A percentile compares a stretch with the other conserved stretches of the same genome.
Evolutionary conservation across 768 basidiomycete genomes (phyloP).

Genomic region (Lentinula aciculospora): DNA sequence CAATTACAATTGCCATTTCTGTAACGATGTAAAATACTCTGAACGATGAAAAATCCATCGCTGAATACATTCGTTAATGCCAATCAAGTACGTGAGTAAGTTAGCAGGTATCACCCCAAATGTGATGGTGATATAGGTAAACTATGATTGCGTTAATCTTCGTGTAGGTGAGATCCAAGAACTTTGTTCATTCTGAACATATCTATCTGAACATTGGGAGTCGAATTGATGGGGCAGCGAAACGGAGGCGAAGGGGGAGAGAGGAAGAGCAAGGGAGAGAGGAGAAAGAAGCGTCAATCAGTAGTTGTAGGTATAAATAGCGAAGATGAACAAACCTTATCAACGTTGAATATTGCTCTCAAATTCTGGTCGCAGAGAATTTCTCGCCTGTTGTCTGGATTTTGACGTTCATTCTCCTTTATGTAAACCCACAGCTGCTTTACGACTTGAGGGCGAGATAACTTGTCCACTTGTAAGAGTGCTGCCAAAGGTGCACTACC

Average conservation of each 20-base stretch:
- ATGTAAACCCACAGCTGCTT: conserved; percentile 91
- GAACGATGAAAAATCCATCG: too few species aligned
- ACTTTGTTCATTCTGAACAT: conserved; percentile 97
- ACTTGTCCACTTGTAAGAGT: conserved; percentile 56
- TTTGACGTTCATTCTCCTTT: conserved; percentile 75
- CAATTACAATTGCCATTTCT: too few species aligned
- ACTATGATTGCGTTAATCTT: neutral
- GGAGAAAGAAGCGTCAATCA: neutral
- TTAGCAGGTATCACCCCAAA: neutral
- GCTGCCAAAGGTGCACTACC: conserved; percentile 67
- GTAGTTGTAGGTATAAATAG: neutral
- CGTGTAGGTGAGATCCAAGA: conserved; percentile 35
- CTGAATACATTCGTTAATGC: too few species aligned
- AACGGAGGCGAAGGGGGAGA: neutral
- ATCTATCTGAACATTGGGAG: conserved; percentile 39
- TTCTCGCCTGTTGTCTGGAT: conserved; percentile 76
- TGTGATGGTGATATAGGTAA: neutral
- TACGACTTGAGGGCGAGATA: conserved; percentile 87
- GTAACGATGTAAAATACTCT: too few species aligned
- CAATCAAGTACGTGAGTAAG: neutral
- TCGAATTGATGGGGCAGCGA: neutral
- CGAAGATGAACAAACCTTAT: conserved; percentile 31
- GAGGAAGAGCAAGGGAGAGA: too few species aligned
- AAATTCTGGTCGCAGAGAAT: conserved; percentile 78
- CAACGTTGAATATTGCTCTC: conserved; percentile 70